phyloP scores from a whole-genome alignment of 2,329 filamentous ascomycete species.

The Colletotrichum echinochloae region DNA sequence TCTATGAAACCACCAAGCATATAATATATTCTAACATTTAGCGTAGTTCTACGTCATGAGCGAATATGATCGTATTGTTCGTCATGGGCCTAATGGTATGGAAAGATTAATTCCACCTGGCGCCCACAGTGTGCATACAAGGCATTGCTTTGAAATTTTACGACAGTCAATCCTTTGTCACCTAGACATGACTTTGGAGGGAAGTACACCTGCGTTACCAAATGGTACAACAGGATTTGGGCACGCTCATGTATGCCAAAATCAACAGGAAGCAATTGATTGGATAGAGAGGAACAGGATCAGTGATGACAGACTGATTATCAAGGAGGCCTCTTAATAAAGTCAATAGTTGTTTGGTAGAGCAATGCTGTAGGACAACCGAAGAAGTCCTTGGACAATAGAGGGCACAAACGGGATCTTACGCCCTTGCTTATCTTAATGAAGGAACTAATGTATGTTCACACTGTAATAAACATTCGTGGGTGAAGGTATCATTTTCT shows the following conservation, averaged over 20 bases:
- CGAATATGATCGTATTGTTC: neutral
- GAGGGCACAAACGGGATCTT: too few species aligned
- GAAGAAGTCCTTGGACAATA: too few species aligned
- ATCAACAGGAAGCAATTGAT: neutral
- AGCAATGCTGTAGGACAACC: too few species aligned
- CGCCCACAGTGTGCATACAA: neutral
- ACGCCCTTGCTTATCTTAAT: too few species aligned
- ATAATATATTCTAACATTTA: neutral
- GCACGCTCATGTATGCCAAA: neutral
- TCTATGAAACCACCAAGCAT: accelerated
- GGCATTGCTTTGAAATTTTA: neutral
- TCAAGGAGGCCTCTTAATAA: neutral
- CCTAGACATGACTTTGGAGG: neutral
- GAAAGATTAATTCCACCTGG: neutral
- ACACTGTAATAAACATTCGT: too few species aligned
- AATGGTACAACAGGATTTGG: neutral
- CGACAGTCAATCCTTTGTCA: neutral
- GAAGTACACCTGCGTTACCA: neutral
- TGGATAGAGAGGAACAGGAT: neutral
- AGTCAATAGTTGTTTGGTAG: too few species aligned
- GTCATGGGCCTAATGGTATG: neutral
- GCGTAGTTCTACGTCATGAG: neutral
- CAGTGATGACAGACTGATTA: neutral
- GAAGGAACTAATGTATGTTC: too few species aligned
- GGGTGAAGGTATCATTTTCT: too few species aligned